These are phyloP conservation scores for Morella rubra DNA, from an alignment of 306 rosid species.

Conservation along the genomic window DNA sequence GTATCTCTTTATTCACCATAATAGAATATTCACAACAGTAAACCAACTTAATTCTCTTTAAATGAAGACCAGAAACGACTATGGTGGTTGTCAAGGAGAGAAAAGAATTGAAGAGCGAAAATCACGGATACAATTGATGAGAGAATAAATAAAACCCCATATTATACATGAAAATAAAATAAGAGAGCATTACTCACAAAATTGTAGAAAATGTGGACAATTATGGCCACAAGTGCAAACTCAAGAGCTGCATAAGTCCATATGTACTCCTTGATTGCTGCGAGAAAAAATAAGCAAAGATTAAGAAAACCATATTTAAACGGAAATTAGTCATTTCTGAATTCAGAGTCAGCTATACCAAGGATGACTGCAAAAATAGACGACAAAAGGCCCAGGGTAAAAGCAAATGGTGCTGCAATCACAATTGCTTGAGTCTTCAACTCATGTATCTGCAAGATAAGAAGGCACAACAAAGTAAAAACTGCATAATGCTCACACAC, in stretches of 20 bases:
- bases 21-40: not conserved
- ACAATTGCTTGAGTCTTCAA: conserved; percentile 82
- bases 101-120: conserved; percentile 2
- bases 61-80: not conserved
- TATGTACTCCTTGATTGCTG: conserved; percentile 92
- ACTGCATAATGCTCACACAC: not conserved
- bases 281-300: conserved; percentile 26
- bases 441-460: conserved; percentile 60
- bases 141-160: not conserved
- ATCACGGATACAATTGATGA: not conserved
- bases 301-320: conserved; percentile 10
- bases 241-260: conserved; percentile 99
- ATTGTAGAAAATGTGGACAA: conserved; percentile 67
- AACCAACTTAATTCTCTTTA: not conserved
- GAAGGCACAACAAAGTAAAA: conserved; percentile 5
- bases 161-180: not conserved
- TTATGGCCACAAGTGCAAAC: conserved; percentile 85
- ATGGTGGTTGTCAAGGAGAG: conserved; percentile 6
- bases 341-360: conserved; percentile 48
- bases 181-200: conserved; percentile 48
- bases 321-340: not conserved
- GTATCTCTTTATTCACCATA: too few relatives aligned
- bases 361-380: conserved; percentile 77
- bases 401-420: conserved; percentile 83
- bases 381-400: conserved; percentile 76